These are phyloP conservation scores for Botrytis fabae DNA, from an alignment of 2,329 filamentous ascomycete genomes.

Conservation along the genomic window DNA sequence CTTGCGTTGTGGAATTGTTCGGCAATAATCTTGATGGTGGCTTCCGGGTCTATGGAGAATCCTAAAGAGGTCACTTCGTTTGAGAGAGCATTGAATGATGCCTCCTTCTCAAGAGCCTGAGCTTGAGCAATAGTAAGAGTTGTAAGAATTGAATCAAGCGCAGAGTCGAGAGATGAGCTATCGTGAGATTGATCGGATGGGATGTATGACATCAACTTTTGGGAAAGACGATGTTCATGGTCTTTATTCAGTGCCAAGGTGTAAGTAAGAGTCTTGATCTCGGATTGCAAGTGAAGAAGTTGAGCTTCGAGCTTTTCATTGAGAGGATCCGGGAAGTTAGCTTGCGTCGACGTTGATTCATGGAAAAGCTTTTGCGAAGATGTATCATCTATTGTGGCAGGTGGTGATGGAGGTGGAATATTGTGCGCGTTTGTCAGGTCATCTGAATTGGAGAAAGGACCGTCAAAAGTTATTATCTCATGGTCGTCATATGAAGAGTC, in stretches of 20 bases:
- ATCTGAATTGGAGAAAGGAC: conserved; percentile 16
- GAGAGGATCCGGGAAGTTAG: conserved; percentile 32
- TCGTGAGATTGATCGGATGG: conserved; percentile 33
- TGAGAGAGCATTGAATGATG: conserved; percentile 52
- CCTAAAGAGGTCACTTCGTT: conserved; percentile 51
- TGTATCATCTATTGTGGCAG: conserved; percentile 38
- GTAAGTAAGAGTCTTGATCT: conserved; percentile 35
- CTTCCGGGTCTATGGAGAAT: conserved; percentile 49
- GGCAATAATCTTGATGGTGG: conserved; percentile 47
- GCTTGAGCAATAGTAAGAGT: conserved; percentile 39
- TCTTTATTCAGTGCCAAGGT: conserved; percentile 36
- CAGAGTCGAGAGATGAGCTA: conserved; percentile 36
- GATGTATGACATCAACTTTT: conserved; percentile 37
- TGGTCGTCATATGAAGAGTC: conserved; percentile 6
- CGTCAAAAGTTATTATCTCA: conserved; percentile 23
- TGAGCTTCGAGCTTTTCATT: conserved; percentile 33
- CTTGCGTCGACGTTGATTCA: conserved; percentile 32
- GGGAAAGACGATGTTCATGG: conserved; percentile 33
- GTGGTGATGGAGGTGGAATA: conserved; percentile 39
- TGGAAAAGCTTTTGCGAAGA: conserved; percentile 31
- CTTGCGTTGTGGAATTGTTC: conserved; percentile 56
- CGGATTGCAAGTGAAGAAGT: conserved; percentile 32
- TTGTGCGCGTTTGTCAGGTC: conserved; percentile 37
- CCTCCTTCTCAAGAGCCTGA: conserved; percentile 40
- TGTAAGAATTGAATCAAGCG: conserved; percentile 39